Conservation (phyloP, 225 moss, liverwort and hornwort genomes). For the Marchantia polymorpha region DNA sequence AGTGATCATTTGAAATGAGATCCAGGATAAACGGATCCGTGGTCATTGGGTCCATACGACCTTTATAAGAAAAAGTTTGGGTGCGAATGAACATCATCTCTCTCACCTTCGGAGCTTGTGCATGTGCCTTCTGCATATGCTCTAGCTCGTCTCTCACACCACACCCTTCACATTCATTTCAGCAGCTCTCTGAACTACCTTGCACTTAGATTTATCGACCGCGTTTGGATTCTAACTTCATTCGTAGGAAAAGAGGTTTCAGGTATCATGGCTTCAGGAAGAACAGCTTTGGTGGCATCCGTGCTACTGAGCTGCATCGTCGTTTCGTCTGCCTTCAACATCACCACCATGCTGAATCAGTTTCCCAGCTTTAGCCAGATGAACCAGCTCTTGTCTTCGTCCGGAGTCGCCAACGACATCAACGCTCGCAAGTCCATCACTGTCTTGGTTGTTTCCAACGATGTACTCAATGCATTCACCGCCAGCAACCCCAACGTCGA, state of each 20-base stretch:
- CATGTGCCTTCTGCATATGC: slow-evolving; percentile 3
- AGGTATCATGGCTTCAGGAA: slow-evolving; percentile 3
- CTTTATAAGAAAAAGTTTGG: background rate
- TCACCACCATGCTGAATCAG: slow-evolving; percentile 14
- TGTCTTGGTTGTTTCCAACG: slow-evolving; percentile 21
- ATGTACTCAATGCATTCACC: background rate
- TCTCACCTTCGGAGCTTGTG: background rate
- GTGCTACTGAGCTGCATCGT: background rate
- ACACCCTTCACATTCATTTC: no score
- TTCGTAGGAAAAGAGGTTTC: no score
- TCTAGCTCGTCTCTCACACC: background rate
- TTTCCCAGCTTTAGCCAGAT: slow-evolving; percentile 23
- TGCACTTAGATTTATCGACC: no score
- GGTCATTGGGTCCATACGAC: background rate
- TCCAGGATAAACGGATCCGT: background rate
- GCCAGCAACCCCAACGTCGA: background rate
- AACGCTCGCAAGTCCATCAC: slow-evolving; percentile 21
- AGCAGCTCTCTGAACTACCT: no score
- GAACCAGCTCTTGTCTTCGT: slow-evolving; percentile 25
- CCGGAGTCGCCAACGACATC: slow-evolving; percentile 27
- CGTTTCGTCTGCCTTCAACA: slow-evolving; percentile 7
- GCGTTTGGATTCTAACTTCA: no score
- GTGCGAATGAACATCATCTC: background rate
- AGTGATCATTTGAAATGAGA: background rate
- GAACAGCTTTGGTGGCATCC: background rate